Evolutionary conservation across 1,139 yeast genomes (phyloP), one percentile per base, ranked within the genome.

Genomic region (Scheffersomyces illinoinensis): DNA sequence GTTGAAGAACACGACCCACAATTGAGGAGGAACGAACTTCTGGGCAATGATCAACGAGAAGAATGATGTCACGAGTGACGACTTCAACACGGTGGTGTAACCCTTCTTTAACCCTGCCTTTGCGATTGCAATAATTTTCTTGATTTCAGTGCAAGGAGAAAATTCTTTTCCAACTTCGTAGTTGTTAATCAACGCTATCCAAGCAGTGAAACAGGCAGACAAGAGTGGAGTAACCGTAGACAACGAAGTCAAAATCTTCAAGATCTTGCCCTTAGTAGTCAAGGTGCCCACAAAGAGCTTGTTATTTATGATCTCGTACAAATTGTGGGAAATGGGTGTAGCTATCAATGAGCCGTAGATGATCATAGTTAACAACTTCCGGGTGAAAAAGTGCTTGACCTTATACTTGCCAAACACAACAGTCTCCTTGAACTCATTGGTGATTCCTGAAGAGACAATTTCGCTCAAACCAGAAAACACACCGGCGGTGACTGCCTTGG

Each of bases 1-100:
- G 62, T 88, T 87, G 77, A 91, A 91, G 75, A 90, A 90, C 1
- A 91, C 91, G 8, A 91, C 92, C 97, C 97, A 92, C 54, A 89
- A 82, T 63, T 88, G 87, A 17, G 92, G 92, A 19, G 85, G 83
- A 46, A 92, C 71, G 68, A 83, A 89, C 59, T 81, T 85, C 71
- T 92, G 97, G n/a, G 97, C 96, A 57, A 89, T 65, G 1, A 86
- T 76, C 69, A 90, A 74, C 6, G 89, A 83, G 19, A 86, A 67
- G 14, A 90, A 87, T 47, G 91, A 86, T 7, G 92, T 84, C 52
- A 85, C 69, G 80, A 91, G 84, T 14, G 92, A 85, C 8, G 90
- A 80, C 65, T 82, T 84, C 65, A 89, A 76, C n/a, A 90, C 87
- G 5, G 84, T 76, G 61, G 80, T 68, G 64, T 86, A 83, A 57